Conservation (phyloP, 495 filamentous ascomycete species). For the Aspergillus incahuasiensis region DNA sequence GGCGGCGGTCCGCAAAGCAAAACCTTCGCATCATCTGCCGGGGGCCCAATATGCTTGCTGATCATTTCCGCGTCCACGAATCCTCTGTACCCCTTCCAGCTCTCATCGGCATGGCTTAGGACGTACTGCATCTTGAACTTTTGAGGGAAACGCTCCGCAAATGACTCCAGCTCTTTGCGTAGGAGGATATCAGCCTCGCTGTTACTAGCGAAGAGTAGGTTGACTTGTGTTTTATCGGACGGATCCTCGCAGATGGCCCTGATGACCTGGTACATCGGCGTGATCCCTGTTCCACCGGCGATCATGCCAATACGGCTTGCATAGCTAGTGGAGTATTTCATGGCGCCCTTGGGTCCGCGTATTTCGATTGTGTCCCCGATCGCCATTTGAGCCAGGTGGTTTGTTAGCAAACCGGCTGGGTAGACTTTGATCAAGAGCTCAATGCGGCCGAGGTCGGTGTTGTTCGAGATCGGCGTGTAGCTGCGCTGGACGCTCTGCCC, state of each 20-base stretch:
- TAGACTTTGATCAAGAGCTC: constrained; percentile 49
- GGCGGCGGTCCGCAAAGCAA: constrained; percentile 40
- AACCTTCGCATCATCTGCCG: constrained; percentile 28
- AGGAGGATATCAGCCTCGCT: constrained; percentile 35
- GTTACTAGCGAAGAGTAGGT: constrained; percentile 42
- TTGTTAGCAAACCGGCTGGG: constrained; percentile 41
- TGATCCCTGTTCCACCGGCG: no score
- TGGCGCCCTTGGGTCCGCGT: constrained; percentile 47
- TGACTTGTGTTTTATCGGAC: constrained; percentile 42
- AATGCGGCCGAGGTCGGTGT: constrained; percentile 40
- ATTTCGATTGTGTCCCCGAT: constrained; percentile 33
- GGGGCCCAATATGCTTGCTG: constrained; percentile 16
- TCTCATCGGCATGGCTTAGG: constrained; percentile 26
- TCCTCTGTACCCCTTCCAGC: constrained; percentile 19
- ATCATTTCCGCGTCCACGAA: constrained; percentile 20
- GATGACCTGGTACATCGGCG: constrained; percentile 53
- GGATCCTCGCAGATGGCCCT: constrained; percentile 47
- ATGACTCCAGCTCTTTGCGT: constrained; percentile 43
- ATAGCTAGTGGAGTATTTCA: constrained; percentile 35
- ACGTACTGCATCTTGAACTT: constrained; percentile 44
- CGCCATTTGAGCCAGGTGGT: constrained; percentile 41
- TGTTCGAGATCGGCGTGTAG: constrained; percentile 52
- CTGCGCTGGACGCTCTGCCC: constrained; percentile 40
- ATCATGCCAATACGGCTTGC: constrained; percentile 41
- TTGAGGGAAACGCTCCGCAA: constrained; percentile 30